Evolutionary conservation across 345 rosid species (phyloP), one percentile per base, ranked within the genome.

Genomic region (Populus euphratica): DNA sequence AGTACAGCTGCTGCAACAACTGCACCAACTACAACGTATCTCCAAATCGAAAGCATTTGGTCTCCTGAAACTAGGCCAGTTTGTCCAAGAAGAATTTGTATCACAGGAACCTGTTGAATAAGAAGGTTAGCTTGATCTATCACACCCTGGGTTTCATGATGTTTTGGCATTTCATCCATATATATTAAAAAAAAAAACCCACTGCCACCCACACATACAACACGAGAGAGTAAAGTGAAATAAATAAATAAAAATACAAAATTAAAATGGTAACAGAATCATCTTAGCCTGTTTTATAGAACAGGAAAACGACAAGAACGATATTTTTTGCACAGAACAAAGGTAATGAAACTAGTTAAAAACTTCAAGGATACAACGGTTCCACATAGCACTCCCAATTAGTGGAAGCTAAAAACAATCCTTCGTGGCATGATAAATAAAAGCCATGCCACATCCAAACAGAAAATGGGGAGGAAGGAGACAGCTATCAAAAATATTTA

Each of bases 21-120:
- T 0, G 98, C 94, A 38, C 99, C 99, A 5, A 93, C 98, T 43
- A 95, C 94, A 44, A 96, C 98, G 50, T 96, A 93, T 86, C 97
- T 88, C 99, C 99, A 96, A 31, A 96, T 87, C 8, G 99, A 96
- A 47, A 95, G 89, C 99, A 95, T 95, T 78, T 91, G 96, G 81
- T 93, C 96, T 74, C 98, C 94, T 0, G 97, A 78, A 21, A 95
- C 99, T 47, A 93, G 79, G 47, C 98, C 98, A 9, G 91, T 88
- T 87, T 93, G 97, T 78, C 99, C 99, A 39, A 96, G 88, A 64
- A 96, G 92, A 78, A 96, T 63, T 81, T 96, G 98, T 83, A 96
- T 93, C 13, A 96, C 99, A 18, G 99, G 99, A 84, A 96, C 99
- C 99, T 93, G 91, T 38, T 65, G 23, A 68, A 70, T 8, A 9